Percentiles rank a stretch among this genome's conserved stretches.
Evolutionary conservation across 2,329 filamentous ascomycete species (phyloP).

Genomic region (Trichoderma lentiforme): DNA sequence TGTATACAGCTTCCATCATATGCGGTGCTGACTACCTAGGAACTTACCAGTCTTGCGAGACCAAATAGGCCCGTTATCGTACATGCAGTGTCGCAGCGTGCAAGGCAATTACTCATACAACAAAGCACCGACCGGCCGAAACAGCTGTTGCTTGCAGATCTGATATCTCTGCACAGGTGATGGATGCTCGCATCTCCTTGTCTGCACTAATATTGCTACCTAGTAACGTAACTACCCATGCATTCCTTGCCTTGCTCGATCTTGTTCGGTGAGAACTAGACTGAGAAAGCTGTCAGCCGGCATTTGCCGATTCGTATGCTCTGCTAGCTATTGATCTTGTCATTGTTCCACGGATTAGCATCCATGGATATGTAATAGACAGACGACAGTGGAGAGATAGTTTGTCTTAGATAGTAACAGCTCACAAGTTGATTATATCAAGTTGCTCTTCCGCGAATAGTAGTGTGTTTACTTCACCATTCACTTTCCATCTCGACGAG

Average conservation of each 20-base stretch:
- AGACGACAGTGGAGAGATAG: background rate
- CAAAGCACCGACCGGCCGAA: background rate
- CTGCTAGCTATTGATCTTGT: background rate
- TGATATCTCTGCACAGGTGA: background rate
- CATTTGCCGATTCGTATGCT: background rate
- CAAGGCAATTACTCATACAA: background rate
- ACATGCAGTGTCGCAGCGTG: background rate
- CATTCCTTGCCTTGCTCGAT: background rate
- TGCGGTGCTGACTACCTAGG: background rate
- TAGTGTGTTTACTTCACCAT: background rate
- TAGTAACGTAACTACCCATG: background rate
- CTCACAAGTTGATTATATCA: background rate
- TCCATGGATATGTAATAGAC: background rate
- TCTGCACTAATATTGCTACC: no score
- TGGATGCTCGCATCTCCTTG: background rate
- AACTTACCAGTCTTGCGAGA: background rate
- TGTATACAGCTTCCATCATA: background rate
- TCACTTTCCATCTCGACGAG: background rate
- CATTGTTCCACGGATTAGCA: background rate
- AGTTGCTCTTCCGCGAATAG: background rate
- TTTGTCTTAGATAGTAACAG: background rate
- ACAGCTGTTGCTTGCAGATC: conserved; percentile 4
- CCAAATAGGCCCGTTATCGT: background rate
- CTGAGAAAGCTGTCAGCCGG: background rate
- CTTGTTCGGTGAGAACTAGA: background rate